phyloP scores from a whole-genome alignment of 2,329 filamentous ascomycete genomes.

The Camptophora hylomeconis region DNA sequence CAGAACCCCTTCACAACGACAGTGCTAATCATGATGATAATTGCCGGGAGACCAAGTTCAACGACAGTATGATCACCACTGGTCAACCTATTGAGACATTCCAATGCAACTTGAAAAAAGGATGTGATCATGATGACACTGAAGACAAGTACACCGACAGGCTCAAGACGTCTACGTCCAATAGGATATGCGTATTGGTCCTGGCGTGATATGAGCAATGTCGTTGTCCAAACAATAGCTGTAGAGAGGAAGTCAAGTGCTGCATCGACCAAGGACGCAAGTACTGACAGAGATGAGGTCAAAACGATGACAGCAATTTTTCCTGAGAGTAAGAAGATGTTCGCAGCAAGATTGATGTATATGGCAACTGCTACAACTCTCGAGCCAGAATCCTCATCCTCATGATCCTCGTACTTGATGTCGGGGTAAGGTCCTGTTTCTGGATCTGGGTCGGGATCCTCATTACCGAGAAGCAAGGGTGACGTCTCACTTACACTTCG shows the following conservation, averaged over 20 bases:
- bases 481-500: slow-evolving; percentile 48
- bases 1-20: slow-evolving; percentile 70
- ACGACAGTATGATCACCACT: slow-evolving; percentile 53
- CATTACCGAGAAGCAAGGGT: slow-evolving; percentile 43
- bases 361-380: slow-evolving; percentile 76
- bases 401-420: slow-evolving; percentile 29
- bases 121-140: slow-evolving; percentile 77
- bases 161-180: slow-evolving; percentile 64
- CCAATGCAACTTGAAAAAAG: slow-evolving; percentile 63
- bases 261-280: slow-evolving; percentile 68
- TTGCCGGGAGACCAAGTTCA: slow-evolving; percentile 57
- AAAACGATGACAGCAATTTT: slow-evolving; percentile 67
- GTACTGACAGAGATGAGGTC: slow-evolving; percentile 64
- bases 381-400: slow-evolving; percentile 53
- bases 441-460: slow-evolving; percentile 15
- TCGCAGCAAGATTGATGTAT: slow-evolving; percentile 71
- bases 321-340: slow-evolving; percentile 57
- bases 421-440: slow-evolving; percentile 29
- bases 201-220: slow-evolving; percentile 57
- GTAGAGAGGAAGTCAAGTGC: slow-evolving; percentile 70
- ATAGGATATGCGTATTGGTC: slow-evolving; percentile 67
- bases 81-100: slow-evolving; percentile 54
- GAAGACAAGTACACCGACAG: slow-evolving; percentile 69
- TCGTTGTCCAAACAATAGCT: slow-evolving; percentile 68
- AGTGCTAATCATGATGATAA: slow-evolving; percentile 68